A percentile compares a stretch with the other conserved stretches of the same genome.
Evolutionary conservation across 257 asterid species (phyloP).

Genomic region (Prunella vulgaris): DNA sequence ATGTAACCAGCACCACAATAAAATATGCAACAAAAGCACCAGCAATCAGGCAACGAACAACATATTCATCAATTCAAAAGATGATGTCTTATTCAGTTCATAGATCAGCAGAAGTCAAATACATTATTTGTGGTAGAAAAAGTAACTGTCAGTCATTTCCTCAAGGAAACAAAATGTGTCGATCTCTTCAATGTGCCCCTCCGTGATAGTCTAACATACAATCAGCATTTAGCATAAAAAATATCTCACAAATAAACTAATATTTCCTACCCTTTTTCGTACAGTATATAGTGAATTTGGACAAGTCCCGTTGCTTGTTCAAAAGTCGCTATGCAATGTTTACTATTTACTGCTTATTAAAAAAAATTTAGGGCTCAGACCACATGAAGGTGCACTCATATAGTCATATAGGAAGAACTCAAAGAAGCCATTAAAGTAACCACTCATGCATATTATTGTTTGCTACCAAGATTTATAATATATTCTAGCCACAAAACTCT

Average conservation of each 20-base stretch:
- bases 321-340: neutral
- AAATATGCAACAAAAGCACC: conserved; percentile 5
- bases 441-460: neutral
- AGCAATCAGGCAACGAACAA: neutral
- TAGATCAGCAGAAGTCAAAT: neutral
- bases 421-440: neutral
- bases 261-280: neutral
- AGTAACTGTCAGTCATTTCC: neutral
- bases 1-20: conserved; percentile 7
- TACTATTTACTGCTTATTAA: neutral
- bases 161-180: too few species aligned
- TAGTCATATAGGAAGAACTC: neutral
- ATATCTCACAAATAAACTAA: neutral
- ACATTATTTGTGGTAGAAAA: neutral
- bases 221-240: neutral
- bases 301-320: neutral
- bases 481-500: neutral
- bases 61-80: neutral
- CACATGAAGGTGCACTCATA: neutral
- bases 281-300: neutral
- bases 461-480: neutral
- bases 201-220: neutral
- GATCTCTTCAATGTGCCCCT: too few species aligned
- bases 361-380: neutral
- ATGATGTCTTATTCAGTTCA: neutral